Base-by-base conservation (phyloP, 768 basidiomycete species). In the Mycena capillaripes region DNA sequence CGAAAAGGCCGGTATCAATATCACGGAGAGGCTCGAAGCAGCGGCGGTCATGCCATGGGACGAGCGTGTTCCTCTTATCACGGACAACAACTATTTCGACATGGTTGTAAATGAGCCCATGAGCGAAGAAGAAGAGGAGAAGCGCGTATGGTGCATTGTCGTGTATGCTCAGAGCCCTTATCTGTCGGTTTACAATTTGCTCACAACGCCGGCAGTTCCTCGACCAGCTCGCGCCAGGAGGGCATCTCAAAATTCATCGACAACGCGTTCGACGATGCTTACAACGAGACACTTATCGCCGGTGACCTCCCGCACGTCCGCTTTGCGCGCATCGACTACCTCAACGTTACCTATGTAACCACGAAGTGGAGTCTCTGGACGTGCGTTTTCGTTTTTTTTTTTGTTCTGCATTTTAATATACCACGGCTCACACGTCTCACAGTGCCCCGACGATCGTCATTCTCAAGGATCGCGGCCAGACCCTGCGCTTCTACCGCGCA, bases 351-450 rank as follows among this genome's bases (percentile, higher is more conserved):
- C 4, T 82, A 86, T 63, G 81, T 96, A 67, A 97, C 95, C 67
- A 95, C 95, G 2, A 93, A 93, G 78, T 97, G 96, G 96, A 84
- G 80, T 40, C 80, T 97, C 57, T 97, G 95, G 94, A 88, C 89
- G 96, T 96, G 79, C 70, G 91, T 87, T n/a, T n/a, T n/a, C n/a
- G 30, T 75, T 21, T 44, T 46, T 73, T 61, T 0, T 69, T 59
- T 59, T 12, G 17, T 55, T 61, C n/a, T 29, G 12, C 19, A 25
- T 68, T 6, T 16, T 66, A 38, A 68, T 32, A 57, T 66, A 52
- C 64, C n/a, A n/a, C n/a, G 19, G 32, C 50, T 71, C 30, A 75
- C 30, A 25, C 19, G 61, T 36, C 44, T 36, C 29, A 59, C 71
- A 97, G 96, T 76, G 94, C 93, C 4, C 96, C 96, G 0, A 88